Percentiles rank a stretch among this genome's conserved stretches.
phyloP scores from a whole-genome alignment of 192 early-diverging fungal species.

The Backusella tuberculispora region DNA sequence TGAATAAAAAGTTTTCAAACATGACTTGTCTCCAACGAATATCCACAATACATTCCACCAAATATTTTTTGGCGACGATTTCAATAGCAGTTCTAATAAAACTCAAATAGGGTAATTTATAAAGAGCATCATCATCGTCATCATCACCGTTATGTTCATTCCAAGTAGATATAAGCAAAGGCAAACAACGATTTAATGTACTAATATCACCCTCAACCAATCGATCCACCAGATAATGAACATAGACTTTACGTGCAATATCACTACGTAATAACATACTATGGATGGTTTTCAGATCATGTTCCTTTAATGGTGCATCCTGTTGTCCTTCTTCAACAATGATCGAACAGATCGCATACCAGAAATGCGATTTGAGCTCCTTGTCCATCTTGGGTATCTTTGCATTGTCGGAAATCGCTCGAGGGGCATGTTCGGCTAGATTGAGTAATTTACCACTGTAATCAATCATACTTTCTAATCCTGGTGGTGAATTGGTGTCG shows the following conservation, averaged over 20 bases:
- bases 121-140: constrained; percentile 25
- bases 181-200: constrained; percentile 42
- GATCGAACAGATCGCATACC: constrained; percentile 35
- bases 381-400: constrained; percentile 57
- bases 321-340: constrained; percentile 33
- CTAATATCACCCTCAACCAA: constrained; percentile 41
- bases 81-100: constrained; percentile 49
- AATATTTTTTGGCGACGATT: constrained; percentile 42
- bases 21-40: constrained; percentile 44
- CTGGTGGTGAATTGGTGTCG: constrained; percentile 23
- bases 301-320: constrained; percentile 26
- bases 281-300: constrained; percentile 32
- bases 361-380: constrained; percentile 44
- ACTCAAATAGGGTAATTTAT: constrained; percentile 49
- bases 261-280: constrained; percentile 45
- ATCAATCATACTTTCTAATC: constrained; percentile 37
- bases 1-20: constrained; percentile 50
- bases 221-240: constrained; percentile 53
- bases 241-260: constrained; percentile 54
- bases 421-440: constrained; percentile 53
- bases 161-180: constrained; percentile 39
- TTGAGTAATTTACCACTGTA: constrained; percentile 58
- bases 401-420: constrained; percentile 43
- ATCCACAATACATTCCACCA: constrained; percentile 42
- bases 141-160: constrained; percentile 33